Evolutionary conservation across 2,329 filamentous ascomycete species (phyloP), one percentile per base, ranked within the genome.

Genomic region (Xylaria sp.): DNA sequence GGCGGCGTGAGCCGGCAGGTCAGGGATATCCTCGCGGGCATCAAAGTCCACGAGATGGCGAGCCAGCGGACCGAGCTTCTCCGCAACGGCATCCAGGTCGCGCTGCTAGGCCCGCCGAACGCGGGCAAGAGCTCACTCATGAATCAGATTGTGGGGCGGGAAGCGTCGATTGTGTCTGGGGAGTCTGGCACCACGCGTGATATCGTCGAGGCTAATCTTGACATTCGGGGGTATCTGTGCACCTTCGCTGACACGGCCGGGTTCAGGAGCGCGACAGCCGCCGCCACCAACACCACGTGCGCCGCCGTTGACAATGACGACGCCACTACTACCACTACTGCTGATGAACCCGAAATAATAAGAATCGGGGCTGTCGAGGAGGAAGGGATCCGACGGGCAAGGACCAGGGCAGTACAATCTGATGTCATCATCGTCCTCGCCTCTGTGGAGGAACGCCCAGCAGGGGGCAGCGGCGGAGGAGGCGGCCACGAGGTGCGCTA

Each of bases 201-300:
- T 82, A 91, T 99, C 62, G 91, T 99, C 12, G 96, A 99, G 82
- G 92, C 96, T 0, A 92, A 92, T 34, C 86, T 99, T 31, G 96
- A 99, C 81, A 86, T 99, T 57, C 90, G 91, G 0, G 96, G 96
- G 0, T 99, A 92, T 82, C 89, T 97, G 59, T 97, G 94, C 80
- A 93, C 92, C n/a, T 91, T 99, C 77, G 94, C 95, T 18, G 96
- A 99, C 81, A 98, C 96, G 76, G 96, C 96, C 23, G 96, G 96
- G 0, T 89, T 99, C 73, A 87, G 94, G 59, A 88, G 86, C 57
- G 80, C 74, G 44, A 71, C 74, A 28, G 69, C 44, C 7, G 61
- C 34, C 34, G 10, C 7, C 34, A 8, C 34, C 10, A 37, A 2
- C 31, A 34, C 34, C 34, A 37, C 34, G 34, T 9, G 34, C 34